Evolutionary conservation across 2,329 filamentous ascomycete species (phyloP), one percentile per base, ranked within the genome.

Genomic region (Cordyceps sp.): DNA sequence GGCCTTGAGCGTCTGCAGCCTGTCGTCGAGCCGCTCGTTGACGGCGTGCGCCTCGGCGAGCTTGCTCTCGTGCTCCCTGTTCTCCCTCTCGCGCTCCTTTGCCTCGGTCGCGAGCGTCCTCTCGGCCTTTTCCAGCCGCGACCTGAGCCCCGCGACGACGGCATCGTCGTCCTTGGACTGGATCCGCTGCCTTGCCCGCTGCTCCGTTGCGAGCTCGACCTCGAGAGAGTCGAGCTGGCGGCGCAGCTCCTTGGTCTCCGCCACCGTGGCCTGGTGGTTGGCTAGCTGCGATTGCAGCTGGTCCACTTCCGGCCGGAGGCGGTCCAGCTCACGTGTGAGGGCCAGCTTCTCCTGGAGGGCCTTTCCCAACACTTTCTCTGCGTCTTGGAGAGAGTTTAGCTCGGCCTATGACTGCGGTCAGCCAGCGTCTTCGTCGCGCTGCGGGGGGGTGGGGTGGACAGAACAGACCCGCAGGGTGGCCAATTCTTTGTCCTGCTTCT

Each of bases 131-230:
- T 54, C 49, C 3, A 59, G 40, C n/a, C 45, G 48, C 4, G 48
- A 43, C 23, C 47, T 53, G 26, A 57, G 42, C 27, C 68, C 49
- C 48, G 66, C 47, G 49, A 58, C 39, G 30, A 57, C 59, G 42
- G 54, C 50, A 41, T 66, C 42, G 22, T 49, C 41, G 15, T 43
- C 45, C 26, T 45, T 47, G 17, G 47, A 42, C 22, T 49, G 42
- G n/a, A 46, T 41, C 12, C 47, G 46, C 19, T 51, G 42, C 20
- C 48, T 52, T 3, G 50, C 50, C 34, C 50, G 47, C 37, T 55
- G 88, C 49, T 90, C 82, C 41, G 80, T 82, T 40, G 86, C 82
- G 3, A 93, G 64, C 43, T 93, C 80, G 27, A 83, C 74, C 50
- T 93, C 80, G 3, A 86, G 54, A 2, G 77, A 73, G 45, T 68